Evolutionary conservation across 225 moss, liverwort and hornwort genomes (phyloP).

Genomic region (Asterella californica): DNA sequence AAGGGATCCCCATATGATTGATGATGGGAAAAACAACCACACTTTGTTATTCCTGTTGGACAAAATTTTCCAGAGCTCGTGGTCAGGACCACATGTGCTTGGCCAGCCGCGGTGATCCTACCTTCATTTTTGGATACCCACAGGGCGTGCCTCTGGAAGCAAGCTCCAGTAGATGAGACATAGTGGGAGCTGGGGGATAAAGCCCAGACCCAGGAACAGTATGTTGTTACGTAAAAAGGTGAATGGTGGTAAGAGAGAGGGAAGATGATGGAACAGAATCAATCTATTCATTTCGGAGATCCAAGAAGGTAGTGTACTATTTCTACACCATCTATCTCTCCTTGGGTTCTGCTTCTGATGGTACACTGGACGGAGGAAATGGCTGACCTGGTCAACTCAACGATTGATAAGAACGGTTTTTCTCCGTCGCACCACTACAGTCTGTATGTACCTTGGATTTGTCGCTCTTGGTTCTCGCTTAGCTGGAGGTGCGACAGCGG

Average conservation of each 20-base stretch:
- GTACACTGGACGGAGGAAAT: background rate
- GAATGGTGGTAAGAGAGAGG: background rate
- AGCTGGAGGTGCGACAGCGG: slow-evolving; percentile 10
- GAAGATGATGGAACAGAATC: background rate
- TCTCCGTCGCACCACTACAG: slow-evolving; percentile 8
- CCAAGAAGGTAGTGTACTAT: slow-evolving; percentile 4
- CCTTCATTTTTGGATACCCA: background rate
- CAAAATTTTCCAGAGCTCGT: background rate
- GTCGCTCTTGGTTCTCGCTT: slow-evolving; percentile 5
- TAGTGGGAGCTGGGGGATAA: background rate
- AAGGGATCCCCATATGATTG: background rate
- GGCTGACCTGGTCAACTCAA: slow-evolving; percentile 12
- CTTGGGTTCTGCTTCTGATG: slow-evolving; percentile 1
- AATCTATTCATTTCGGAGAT: background rate
- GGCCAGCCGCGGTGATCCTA: background rate
- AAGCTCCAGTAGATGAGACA: background rate
- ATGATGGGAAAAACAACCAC: background rate
- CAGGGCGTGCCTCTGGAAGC: too few relatives aligned
- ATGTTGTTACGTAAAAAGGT: background rate
- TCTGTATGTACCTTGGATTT: slow-evolving; percentile 8
- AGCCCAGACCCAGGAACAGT: background rate
- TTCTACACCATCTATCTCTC: slow-evolving; percentile 15
- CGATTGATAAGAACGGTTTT: slow-evolving; percentile 1
- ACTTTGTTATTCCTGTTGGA: background rate
- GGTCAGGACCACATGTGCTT: slow-evolving; percentile 11